Evolutionary conservation across 139 green algal genomes (phyloP), one percentile per base, ranked within the genome.

Genomic region (Chlorella sorokiniana): DNA sequence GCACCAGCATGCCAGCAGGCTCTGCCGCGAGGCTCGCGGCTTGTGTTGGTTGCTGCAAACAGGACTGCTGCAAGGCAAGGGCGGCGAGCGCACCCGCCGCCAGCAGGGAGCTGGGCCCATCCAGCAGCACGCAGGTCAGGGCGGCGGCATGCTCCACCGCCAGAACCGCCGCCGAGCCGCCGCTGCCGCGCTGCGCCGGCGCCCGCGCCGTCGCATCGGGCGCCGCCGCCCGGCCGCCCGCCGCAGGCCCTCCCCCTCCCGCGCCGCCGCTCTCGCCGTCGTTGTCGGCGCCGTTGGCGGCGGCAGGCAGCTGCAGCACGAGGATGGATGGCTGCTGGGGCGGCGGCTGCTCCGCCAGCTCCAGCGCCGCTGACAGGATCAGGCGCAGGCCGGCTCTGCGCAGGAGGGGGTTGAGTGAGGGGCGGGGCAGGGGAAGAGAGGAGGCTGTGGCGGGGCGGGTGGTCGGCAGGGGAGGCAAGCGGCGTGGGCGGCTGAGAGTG

Each of bases 341-440:
- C 3, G 51, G 16, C 3, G 72, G 51, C 6, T 79, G 52, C 18
- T 79, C 72, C 8, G 51, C 9, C 18, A 79, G 52, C 52, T 79
- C 48, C 52, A 79, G 72, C 1, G 52, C 72, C 25, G 72, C 72
- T 23, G 72, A 79, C 33, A 79, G 52, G 52, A 79, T 67, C 14
- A 79, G 52, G 25, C 37, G 72, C 72, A 79, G 51, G 35, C 72
- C 72, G 35, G 72, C 72, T 25, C 72, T 79, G 72, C n/a, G n/a
- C n/a, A n/a, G n/a, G n/a, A n/a, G n/a, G n/a, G n/a, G n/a, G n/a
- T n/a, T n/a, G n/a, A n/a, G n/a, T n/a, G n/a, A n/a, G n/a, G n/a
- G n/a, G n/a, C n/a, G n/a, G n/a, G n/a, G n/a, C n/a, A n/a, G n/a
- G n/a, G n/a, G n/a, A n/a, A n/a, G n/a, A n/a, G n/a, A n/a, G n/a